Conservation (phyloP, 2,329 filamentous ascomycete species). For the Penicillium concentricum region DNA sequence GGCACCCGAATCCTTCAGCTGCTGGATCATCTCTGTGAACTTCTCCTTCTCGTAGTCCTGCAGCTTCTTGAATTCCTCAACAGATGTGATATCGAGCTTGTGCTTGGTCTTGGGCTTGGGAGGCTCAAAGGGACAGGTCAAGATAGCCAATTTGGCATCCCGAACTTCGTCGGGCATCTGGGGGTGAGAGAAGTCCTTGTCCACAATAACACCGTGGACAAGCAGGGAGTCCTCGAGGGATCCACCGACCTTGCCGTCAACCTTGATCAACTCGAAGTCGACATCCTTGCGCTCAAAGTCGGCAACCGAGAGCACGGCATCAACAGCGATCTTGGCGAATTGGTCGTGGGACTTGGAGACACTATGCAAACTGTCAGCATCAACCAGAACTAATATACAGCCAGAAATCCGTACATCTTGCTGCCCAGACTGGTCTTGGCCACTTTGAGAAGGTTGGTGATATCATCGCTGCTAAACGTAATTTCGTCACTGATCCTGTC, state of each 20-base stretch:
- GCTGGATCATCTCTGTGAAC: slow-evolving; percentile 97
- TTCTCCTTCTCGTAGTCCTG: slow-evolving; percentile 95
- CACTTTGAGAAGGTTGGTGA: slow-evolving; percentile 85
- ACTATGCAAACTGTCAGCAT: slow-evolving; percentile 32
- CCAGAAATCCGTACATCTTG: slow-evolving; percentile 67
- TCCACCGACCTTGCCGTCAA: slow-evolving; percentile 96
- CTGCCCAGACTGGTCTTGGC: slow-evolving; percentile 93
- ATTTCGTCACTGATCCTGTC: slow-evolving; percentile 92
- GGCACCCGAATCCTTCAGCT: slow-evolving; percentile 95
- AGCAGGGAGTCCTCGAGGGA: slow-evolving; percentile 88
- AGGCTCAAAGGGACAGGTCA: slow-evolving; percentile 97
- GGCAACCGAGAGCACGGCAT: slow-evolving; percentile 93
- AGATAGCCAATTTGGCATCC: slow-evolving; percentile 94
- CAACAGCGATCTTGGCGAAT: slow-evolving; percentile 94
- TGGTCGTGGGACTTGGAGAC: slow-evolving; percentile 98
- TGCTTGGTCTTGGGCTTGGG: slow-evolving; percentile 99
- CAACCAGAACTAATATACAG: neutral
- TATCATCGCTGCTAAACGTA: slow-evolving; percentile 76
- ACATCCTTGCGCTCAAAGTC: slow-evolving; percentile 96
- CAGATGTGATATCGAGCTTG: slow-evolving; percentile 93
- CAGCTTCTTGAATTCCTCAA: slow-evolving; percentile 97
- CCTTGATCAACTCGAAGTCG: slow-evolving; percentile 98
- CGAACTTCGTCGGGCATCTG: slow-evolving; percentile 96
- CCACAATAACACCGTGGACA: slow-evolving; percentile 96
- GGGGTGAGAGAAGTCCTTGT: slow-evolving; percentile 99